Evolutionary conservation across 495 filamentous ascomycete species (phyloP).

Genomic region (Chaetomium tenue): DNA sequence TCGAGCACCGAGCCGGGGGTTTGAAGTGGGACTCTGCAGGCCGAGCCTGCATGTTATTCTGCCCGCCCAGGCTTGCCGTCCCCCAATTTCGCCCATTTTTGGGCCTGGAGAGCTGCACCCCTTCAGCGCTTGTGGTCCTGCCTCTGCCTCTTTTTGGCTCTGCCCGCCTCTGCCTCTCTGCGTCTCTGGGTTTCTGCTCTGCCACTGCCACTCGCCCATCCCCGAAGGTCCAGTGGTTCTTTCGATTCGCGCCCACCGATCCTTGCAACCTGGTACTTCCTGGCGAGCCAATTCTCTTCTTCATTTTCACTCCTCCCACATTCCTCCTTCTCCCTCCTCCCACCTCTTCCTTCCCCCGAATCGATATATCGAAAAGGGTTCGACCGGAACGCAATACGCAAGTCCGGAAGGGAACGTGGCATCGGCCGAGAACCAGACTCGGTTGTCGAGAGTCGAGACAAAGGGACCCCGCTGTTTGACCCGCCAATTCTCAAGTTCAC

Average conservation of each 20-base stretch:
- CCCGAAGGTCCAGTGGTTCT: neutral
- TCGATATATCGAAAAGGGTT: conserved; percentile 4
- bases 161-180: neutral
- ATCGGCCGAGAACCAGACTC: conserved; percentile 18
- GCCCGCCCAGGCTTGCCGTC: conserved; percentile 16
- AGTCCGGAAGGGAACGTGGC: conserved; percentile 15
- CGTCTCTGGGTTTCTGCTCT: neutral
- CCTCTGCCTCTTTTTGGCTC: too few relatives aligned
- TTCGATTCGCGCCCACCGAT: conserved; percentile 9
- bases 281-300: conserved; percentile 16
- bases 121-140: conserved; percentile 17
- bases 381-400: conserved; percentile 5
- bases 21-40: conserved; percentile 8
- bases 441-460: conserved; percentile 19
- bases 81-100: conserved; percentile 12
- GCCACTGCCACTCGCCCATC: conserved; percentile 15
- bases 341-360: neutral
- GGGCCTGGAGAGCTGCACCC: conserved; percentile 11
- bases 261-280: conserved; percentile 8
- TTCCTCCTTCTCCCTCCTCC: neutral
- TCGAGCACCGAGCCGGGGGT: conserved; percentile 7
- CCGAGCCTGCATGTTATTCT: conserved; percentile 6
- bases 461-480: conserved; percentile 24
- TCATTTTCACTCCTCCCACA: conserved; percentile 14
- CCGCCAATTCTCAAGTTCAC: conserved; percentile 5